Percentiles rank a stretch among this genome's conserved stretches.
Conservation (phyloP, 345 rosid species). For the Syzygium grande region DNA sequence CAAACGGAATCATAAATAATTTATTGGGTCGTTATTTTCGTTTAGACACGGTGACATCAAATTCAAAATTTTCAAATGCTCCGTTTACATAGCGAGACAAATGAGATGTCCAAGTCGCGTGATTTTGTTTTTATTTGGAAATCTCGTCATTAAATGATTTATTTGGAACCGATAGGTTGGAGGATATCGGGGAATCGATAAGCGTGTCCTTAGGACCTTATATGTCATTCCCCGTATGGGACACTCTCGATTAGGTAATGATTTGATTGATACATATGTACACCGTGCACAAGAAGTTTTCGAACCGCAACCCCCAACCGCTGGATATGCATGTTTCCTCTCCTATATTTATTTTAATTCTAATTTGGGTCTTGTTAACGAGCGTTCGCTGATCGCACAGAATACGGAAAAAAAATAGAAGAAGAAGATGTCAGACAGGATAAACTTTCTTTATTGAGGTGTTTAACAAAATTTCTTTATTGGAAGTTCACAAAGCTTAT, state of each 20-base stretch:
- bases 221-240: neutral
- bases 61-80: neutral
- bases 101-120: neutral
- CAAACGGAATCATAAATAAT: too few species aligned
- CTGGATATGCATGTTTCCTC: neutral
- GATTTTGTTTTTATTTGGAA: neutral
- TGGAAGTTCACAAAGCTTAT: neutral
- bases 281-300: neutral
- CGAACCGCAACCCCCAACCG: neutral
- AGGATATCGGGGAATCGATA: neutral
- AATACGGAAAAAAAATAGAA: neutral
- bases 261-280: neutral
- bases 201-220: neutral
- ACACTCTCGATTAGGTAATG: neutral
- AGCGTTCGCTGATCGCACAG: neutral
- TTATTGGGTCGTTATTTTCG: neutral
- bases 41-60: neutral
- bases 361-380: neutral
- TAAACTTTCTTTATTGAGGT: neutral
- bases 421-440: neutral
- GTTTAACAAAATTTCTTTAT: neutral
- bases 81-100: neutral
- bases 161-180: too few species aligned
- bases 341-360: neutral
- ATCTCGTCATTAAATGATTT: neutral